Conservation (phyloP, 768 basidiomycete species). For the Imleria badia region DNA sequence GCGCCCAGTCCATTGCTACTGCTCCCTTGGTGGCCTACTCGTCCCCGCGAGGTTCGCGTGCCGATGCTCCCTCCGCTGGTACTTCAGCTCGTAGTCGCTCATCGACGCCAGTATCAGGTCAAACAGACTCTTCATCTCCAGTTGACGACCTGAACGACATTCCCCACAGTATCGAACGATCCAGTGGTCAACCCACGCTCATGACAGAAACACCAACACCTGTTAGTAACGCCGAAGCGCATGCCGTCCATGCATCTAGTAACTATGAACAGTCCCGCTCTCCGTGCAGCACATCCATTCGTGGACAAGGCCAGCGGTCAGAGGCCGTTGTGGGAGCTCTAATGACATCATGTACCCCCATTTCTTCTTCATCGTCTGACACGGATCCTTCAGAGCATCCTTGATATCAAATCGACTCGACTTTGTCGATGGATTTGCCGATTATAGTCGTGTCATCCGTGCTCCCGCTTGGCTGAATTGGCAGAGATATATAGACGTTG, state of each 20-base stretch:
- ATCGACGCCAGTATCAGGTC: slow-evolving; percentile 36
- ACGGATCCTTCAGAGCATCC: slow-evolving; percentile 20
- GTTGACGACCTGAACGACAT: slow-evolving; percentile 30
- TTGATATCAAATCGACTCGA: slow-evolving; percentile 44
- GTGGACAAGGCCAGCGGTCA: slow-evolving; percentile 7
- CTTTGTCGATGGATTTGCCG: slow-evolving; percentile 37
- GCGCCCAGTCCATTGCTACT: slow-evolving; percentile 2
- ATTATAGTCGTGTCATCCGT: slow-evolving; percentile 9
- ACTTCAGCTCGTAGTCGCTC: slow-evolving; percentile 24
- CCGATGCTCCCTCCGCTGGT: slow-evolving; percentile 12
- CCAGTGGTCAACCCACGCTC: slow-evolving; percentile 14
- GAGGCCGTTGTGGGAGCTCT: slow-evolving; percentile 11
- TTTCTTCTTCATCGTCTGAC: slow-evolving; percentile 29
- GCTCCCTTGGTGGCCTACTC: slow-evolving; percentile 1
- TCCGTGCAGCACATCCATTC: background rate
- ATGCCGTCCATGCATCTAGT: slow-evolving; percentile 5
- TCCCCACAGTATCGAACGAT: slow-evolving; percentile 28
- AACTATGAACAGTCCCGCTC: slow-evolving; percentile 14
- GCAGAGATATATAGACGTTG: slow-evolving; percentile 17
- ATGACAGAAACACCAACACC: slow-evolving; percentile 11
- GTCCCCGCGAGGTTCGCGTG: slow-evolving; percentile 6
- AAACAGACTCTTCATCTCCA: slow-evolving; percentile 32
- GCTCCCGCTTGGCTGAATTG: slow-evolving; percentile 7
- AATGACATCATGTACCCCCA: slow-evolving; percentile 21
- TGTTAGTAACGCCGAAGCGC: slow-evolving; percentile 12